A percentile compares a stretch with the other conserved stretches of the same genome.
phyloP scores from a whole-genome alignment of 306 rosid species.

The Pterocarpus santalinus region DNA sequence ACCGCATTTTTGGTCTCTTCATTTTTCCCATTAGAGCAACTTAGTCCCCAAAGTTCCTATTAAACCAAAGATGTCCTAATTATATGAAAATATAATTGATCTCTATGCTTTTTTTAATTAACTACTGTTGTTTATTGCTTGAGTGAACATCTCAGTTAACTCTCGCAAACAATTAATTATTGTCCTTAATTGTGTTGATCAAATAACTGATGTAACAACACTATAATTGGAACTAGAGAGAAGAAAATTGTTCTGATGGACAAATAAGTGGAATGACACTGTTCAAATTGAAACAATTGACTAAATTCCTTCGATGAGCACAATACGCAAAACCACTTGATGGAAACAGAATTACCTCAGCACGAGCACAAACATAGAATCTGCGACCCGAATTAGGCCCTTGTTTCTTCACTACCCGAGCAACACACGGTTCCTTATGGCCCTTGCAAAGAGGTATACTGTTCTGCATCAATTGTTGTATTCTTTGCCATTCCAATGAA shows the following conservation, averaged over 20 bases:
- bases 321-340: conserved; percentile 16
- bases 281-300: neutral
- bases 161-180: neutral
- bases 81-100: neutral
- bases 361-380: conserved; percentile 80
- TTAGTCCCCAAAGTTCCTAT: no score
- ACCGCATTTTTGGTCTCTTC: neutral
- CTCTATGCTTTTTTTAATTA: neutral
- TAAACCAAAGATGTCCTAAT: no score
- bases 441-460: conserved; percentile 94
- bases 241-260: conserved; percentile 2
- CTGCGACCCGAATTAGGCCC: conserved; percentile 89
- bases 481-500: conserved; percentile 87
- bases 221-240: neutral
- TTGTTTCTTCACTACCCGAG: conserved; percentile 90
- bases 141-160: neutral
- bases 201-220: neutral
- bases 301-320: neutral
- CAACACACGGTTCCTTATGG: conserved; percentile 83
- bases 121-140: neutral
- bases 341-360: conserved; percentile 68
- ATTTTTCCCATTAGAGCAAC: no score
- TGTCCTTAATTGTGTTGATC: neutral
- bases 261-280: neutral
- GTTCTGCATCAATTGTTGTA: conserved; percentile 87